phyloP scores from a whole-genome alignment of 1,284 basidiomycete species.

The Rhodotorula sp. region DNA sequence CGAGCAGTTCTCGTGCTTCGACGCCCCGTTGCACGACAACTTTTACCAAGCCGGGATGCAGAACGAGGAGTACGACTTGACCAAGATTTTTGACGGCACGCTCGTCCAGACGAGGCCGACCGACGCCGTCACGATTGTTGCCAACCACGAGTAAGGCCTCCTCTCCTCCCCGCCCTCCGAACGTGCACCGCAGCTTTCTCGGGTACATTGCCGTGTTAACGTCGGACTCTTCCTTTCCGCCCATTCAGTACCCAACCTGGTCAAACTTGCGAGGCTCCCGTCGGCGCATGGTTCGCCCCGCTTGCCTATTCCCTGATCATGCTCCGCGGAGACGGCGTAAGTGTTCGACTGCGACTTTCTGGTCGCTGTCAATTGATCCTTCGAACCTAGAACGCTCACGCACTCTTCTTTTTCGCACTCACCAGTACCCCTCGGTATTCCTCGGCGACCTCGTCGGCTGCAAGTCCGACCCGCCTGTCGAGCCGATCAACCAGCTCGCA shows the following conservation, averaged over 20 bases:
- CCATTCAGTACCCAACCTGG: slow-evolving; percentile 52
- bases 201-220: too few relatives aligned
- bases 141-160: slow-evolving; percentile 52
- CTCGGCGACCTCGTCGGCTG: slow-evolving; percentile 77
- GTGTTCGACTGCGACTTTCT: slow-evolving; percentile 42
- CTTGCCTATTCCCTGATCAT: slow-evolving; percentile 79
- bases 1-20: slow-evolving; percentile 38
- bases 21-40: slow-evolving; percentile 47
- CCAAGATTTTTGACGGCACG: slow-evolving; percentile 59
- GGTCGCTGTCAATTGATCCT: slow-evolving; percentile 46
- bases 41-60: slow-evolving; percentile 58
- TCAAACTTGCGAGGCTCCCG: slow-evolving; percentile 57
- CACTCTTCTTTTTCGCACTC: not conserved
- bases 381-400: slow-evolving; percentile 46
- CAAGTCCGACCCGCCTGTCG: slow-evolving; percentile 26
- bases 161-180: too few relatives aligned
- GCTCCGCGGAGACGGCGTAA: slow-evolving; percentile 72
- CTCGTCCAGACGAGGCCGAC: slow-evolving; percentile 57
- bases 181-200: too few relatives aligned
- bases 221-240: not conserved
- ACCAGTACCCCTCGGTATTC: slow-evolving; percentile 78
- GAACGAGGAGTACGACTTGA: slow-evolving; percentile 55
- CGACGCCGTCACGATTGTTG: slow-evolving; percentile 60
- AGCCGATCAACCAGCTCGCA: slow-evolving; percentile 50
- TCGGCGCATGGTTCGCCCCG: slow-evolving; percentile 59